Conservation (phyloP, 2,329 filamentous ascomycete genomes). For the Blastomyces emzantsi region DNA sequence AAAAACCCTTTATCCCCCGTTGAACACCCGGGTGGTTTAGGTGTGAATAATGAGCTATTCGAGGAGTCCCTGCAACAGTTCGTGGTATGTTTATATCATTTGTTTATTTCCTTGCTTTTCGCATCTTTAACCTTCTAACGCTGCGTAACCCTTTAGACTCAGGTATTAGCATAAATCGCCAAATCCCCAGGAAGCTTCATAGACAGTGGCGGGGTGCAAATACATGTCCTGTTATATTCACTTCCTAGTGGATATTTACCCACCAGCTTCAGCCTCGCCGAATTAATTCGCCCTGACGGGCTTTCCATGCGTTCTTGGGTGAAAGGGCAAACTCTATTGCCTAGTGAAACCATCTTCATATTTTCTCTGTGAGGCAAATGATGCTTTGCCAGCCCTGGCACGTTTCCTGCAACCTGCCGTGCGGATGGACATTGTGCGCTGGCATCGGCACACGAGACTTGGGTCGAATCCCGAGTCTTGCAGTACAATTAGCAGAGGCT, state of each 20-base stretch:
- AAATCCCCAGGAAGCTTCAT: not conserved
- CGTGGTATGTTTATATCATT: slow-evolving; percentile 31
- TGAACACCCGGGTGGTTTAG: slow-evolving; percentile 53
- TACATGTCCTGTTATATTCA: not conserved
- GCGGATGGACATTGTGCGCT: not conserved
- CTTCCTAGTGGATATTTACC: not conserved
- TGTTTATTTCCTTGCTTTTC: not conserved
- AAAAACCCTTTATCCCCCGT: slow-evolving; percentile 55
- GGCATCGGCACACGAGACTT: not conserved
- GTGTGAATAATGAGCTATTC: slow-evolving; percentile 57
- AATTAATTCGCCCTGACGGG: not conserved
- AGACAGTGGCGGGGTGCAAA: not conserved
- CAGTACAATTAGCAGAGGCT: not conserved
- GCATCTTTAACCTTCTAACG: not conserved
- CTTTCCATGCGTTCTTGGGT: not conserved
- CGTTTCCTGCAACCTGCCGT: not conserved
- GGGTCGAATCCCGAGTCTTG: not conserved
- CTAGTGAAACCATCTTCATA: not conserved
- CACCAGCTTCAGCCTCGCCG: not conserved
- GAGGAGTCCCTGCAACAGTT: slow-evolving; percentile 49
- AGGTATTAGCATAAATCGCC: not conserved
- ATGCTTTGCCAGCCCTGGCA: not conserved
- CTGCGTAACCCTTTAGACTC: not conserved
- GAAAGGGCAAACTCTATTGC: not conserved
- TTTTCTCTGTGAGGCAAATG: not conserved